phyloP scores from a whole-genome alignment of 176 grass and related monocot genomes.

The Urochloa ruziziensis region DNA sequence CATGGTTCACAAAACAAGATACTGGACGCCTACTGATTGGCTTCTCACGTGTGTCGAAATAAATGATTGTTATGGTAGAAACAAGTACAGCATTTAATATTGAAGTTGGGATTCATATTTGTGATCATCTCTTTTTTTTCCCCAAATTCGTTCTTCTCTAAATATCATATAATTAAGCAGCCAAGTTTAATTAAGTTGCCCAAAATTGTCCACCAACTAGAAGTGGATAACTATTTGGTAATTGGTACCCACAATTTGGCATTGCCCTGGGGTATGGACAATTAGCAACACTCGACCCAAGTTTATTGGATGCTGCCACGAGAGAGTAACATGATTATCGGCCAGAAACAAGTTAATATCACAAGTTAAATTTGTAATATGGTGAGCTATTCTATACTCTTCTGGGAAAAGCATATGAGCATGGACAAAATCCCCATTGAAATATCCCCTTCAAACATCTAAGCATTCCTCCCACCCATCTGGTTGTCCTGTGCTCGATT shows the following conservation, averaged over 20 bases:
- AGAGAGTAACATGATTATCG: not conserved
- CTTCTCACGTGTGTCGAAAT: not conserved
- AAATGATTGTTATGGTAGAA: not conserved
- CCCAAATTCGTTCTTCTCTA: not conserved
- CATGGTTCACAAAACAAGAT: not conserved
- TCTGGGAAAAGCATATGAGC: not conserved
- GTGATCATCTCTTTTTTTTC: not conserved
- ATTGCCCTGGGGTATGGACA: not conserved
- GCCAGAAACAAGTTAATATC: not conserved
- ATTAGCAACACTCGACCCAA: not conserved
- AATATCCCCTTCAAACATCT: not conserved
- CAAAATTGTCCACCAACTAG: not conserved
- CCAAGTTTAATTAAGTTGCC: slow-evolving; percentile 11
- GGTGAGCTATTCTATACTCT: not conserved
- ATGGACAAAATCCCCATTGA: not conserved
- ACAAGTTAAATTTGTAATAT: not conserved
- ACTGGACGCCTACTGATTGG: not conserved
- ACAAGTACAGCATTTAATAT: not conserved
- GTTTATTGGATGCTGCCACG: not conserved
- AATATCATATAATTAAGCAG: not conserved
- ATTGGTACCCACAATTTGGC: not conserved
- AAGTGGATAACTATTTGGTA: not conserved
- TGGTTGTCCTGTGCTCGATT: not conserved
- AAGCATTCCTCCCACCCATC: not conserved
- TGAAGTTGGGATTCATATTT: not conserved